Base-by-base conservation (phyloP, 208 protist species). In the Entamoeba dispar region DNA sequence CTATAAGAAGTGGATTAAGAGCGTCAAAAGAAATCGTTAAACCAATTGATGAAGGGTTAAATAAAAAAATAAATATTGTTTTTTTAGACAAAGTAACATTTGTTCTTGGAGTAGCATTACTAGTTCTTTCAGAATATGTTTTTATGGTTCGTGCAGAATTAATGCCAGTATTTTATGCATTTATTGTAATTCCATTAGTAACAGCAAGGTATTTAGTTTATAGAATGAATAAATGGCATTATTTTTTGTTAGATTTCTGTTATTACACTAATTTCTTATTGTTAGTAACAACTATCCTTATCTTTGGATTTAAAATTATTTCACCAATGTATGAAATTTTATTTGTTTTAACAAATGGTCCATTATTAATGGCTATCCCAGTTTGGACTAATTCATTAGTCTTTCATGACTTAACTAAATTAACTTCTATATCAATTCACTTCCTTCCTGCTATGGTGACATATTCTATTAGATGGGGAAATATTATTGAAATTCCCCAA, bases 391-490 rank as follows among this genome's bases (percentile, higher is more conserved):
- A 96, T 94, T 93, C 92, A 73, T 90, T 96, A 19, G 95, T 96
- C 27, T 96, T 96, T 69, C 95, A 96, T 92, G 94, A 95, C 15
- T 92, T 96, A n/a, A 94, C 95, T 52, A 96, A 96, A 49, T 92
- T 96, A 4, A 96, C 95, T 27, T 95, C 95, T 0, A 69, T 96
- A 0, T 95, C 95, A 50, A 95, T 96, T 91, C 95, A 96, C 92
- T 43, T 95, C 5, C 94, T 94, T 22, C 95, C 95, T 31, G 91
- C 93, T 14, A 49, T 94, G 14, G 50, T 94, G 2, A 91, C 61
- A 31, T 95, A 92, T 90, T 92, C 8, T 47, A 22, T 92, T 5
- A 34, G 52, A 34, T 94, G 92, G 92, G 12, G n/a, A 12, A 34
- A 22, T 34, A n/a, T 22, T 86, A 1, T 86, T 27, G 50, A 50